Percentiles rank a stretch among this genome's conserved stretches.
These are phyloP conservation scores for Bisporella sp. DNA, from an alignment of 2,329 filamentous ascomycete genomes.

Conservation along the genomic window DNA sequence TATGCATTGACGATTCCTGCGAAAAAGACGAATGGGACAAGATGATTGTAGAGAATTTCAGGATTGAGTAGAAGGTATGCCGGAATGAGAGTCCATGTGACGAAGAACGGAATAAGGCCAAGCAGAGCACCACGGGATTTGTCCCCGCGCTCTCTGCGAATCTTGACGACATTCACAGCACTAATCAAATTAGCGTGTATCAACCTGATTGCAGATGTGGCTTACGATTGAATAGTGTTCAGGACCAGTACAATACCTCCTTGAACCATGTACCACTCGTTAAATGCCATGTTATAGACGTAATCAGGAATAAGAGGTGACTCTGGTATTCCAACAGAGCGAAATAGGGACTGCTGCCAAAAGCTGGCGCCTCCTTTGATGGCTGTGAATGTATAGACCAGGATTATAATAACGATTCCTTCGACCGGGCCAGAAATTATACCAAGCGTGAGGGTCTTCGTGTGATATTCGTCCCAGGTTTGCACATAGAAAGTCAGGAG, in stretches of 20 bases:
- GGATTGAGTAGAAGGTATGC: conserved; percentile 82
- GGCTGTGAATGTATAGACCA: conserved; percentile 78
- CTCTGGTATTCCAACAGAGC: conserved; percentile 62
- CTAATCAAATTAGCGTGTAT: conserved; percentile 44
- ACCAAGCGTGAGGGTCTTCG: conserved; percentile 87
- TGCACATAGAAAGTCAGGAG: conserved; percentile 97
- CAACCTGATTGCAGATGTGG: neutral
- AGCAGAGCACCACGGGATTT: conserved; percentile 67
- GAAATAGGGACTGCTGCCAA: conserved; percentile 82
- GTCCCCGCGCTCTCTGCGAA: conserved; percentile 68
- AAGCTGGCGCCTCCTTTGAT: conserved; percentile 82
- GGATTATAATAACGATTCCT: conserved; percentile 77
- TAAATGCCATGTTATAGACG: conserved; percentile 77
- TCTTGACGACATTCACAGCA: conserved; percentile 68
- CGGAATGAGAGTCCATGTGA: conserved; percentile 69
- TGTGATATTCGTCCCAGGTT: conserved; percentile 99
- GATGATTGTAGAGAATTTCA: conserved; percentile 70
- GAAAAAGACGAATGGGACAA: conserved; percentile 86
- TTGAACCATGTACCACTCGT: conserved; percentile 88
- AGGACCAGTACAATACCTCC: conserved; percentile 73
- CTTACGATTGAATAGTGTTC: conserved; percentile 67
- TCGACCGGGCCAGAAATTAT: conserved; percentile 92
- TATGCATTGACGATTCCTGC: conserved; percentile 90
- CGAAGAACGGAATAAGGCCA: conserved; percentile 75
- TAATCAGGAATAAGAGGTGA: conserved; percentile 56